phyloP scores from a whole-genome alignment of 768 basidiomycete species.

The Mycena amicta region DNA sequence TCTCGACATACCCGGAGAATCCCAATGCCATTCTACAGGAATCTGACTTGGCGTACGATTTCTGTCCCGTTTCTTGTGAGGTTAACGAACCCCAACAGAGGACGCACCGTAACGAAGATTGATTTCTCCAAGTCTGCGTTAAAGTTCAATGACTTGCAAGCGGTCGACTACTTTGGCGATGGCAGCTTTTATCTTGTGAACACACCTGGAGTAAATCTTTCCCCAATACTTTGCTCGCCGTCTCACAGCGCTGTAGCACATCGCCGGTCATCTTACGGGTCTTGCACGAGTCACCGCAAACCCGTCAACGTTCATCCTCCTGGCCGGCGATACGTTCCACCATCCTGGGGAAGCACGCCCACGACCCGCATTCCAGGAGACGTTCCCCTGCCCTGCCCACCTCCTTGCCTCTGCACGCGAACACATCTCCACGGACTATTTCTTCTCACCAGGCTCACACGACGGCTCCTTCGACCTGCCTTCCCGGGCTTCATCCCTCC shows the following conservation, averaged over 20 bases:
- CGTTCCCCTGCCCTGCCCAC: slow-evolving; percentile 18
- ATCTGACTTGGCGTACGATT: neutral
- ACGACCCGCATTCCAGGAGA: slow-evolving; percentile 7
- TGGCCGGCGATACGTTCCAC: slow-evolving; percentile 7
- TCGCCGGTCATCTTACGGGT: neutral
- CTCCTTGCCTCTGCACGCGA: slow-evolving; percentile 10
- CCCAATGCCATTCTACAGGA: neutral
- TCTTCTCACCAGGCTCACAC: slow-evolving; percentile 11
- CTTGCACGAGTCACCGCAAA: neutral
- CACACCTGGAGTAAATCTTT: neutral
- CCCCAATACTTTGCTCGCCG: neutral
- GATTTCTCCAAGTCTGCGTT: neutral
- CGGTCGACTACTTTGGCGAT: neutral
- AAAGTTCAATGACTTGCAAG: neutral
- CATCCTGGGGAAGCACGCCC: slow-evolving; percentile 20
- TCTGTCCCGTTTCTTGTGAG: neutral
- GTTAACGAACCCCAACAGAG: neutral
- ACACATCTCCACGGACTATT: slow-evolving; percentile 11
- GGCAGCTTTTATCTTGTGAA: neutral
- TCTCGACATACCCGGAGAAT: neutral
- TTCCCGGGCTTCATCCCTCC: slow-evolving; percentile 11
- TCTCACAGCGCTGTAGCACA: neutral
- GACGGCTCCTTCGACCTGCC: slow-evolving; percentile 11
- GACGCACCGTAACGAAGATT: neutral
- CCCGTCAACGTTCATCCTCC: neutral